phyloP scores from a whole-genome alignment of 163 green algal genomes.

The Scenedesmus sp. region DNA sequence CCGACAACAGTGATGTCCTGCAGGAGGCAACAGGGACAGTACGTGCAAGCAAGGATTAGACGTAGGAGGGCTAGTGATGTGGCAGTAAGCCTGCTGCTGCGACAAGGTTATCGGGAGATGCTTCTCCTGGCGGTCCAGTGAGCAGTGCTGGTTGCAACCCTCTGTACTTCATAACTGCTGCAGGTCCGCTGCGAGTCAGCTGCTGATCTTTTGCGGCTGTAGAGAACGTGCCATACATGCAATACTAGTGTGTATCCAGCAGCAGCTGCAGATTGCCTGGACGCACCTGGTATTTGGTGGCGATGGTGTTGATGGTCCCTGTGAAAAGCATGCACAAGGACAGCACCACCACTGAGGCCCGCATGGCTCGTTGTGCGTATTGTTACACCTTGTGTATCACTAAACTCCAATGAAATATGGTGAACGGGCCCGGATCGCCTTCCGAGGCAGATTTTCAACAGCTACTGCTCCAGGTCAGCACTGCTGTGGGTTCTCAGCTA shows the following conservation, averaged over 20 bases:
- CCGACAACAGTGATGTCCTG: slow-evolving; percentile 85
- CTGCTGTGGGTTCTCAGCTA: not conserved
- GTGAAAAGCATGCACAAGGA: slow-evolving; percentile 75
- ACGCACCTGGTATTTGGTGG: slow-evolving; percentile 81
- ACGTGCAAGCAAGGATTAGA: not conserved
- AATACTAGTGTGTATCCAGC: not conserved
- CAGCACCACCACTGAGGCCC: slow-evolving; percentile 53
- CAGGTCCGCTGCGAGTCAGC: not conserved
- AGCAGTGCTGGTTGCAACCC: not conserved
- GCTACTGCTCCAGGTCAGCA: slow-evolving; percentile 1
- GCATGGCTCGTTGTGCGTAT: slow-evolving; percentile 42
- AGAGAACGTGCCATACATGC: too few species aligned
- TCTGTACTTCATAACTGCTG: not conserved
- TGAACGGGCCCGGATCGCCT: not conserved
- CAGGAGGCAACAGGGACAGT: not conserved
- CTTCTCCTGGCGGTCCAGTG: not conserved
- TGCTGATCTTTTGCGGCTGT: not conserved
- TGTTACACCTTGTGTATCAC: not conserved
- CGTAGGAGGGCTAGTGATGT: not conserved
- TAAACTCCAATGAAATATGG: too few species aligned
- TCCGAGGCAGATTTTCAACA: not conserved
- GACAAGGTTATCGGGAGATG: too few species aligned
- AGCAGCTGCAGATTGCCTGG: not conserved
- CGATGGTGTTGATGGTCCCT: slow-evolving; percentile 88
- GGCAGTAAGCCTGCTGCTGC: not conserved